Conservation (phyloP, 179 eudicot species). For the Beta macrorhiza region DNA sequence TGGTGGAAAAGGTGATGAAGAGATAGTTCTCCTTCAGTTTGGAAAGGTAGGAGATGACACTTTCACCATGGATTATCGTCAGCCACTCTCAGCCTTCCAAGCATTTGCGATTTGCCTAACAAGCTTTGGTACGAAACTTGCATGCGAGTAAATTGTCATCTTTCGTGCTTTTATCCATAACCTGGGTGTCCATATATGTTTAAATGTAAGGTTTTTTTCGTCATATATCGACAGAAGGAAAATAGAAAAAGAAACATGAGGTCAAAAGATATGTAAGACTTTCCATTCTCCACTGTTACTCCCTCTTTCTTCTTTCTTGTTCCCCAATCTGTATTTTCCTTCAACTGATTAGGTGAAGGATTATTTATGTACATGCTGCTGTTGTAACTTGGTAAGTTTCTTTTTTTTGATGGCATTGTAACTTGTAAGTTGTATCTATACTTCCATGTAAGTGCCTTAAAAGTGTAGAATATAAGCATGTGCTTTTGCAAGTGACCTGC, state of each 20-base stretch:
- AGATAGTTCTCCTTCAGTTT: constrained; percentile 83
- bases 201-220: not conserved
- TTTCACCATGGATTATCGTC: constrained; percentile 94
- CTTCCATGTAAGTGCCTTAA: constrained; percentile 6
- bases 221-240: constrained; percentile 9
- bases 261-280: constrained; percentile 12
- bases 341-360: constrained; percentile 22
- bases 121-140: constrained; percentile 95
- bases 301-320: not conserved
- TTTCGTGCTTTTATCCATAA: constrained; percentile 8
- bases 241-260: not conserved
- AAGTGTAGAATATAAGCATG: not conserved
- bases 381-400: not conserved
- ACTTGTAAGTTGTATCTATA: constrained; percentile 3
- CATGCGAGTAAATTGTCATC: constrained; percentile 63
- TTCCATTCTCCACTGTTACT: not conserved
- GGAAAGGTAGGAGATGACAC: constrained; percentile 86
- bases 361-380: constrained; percentile 24
- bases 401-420: not conserved
- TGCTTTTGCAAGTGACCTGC: not conserved
- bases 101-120: constrained; percentile 96
- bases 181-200: constrained; percentile 17
- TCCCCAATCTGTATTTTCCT: constrained; percentile 10
- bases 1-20: constrained; percentile 80
- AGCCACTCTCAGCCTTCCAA: constrained; percentile 90